phyloP scores from a whole-genome alignment of 106 monocot genomes.

The Dendrobium chrysotoxum region DNA sequence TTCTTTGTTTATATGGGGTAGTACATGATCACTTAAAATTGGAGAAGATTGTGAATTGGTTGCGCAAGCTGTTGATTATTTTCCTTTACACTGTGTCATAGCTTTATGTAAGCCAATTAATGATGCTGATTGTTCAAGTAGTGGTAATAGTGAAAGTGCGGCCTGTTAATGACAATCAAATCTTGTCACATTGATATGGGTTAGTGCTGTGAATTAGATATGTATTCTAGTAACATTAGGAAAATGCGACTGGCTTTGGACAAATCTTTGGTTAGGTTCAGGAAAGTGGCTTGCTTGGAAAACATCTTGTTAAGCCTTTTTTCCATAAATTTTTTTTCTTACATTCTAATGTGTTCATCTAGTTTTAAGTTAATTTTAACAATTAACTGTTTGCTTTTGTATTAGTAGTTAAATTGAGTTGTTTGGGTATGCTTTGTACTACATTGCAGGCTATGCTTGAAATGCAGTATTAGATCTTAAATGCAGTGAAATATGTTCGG shows the following conservation, averaged over 20 bases:
- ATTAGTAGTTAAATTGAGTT: not conserved
- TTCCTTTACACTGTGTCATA: not conserved
- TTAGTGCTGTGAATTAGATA: not conserved
- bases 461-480: not conserved
- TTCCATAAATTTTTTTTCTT: not conserved
- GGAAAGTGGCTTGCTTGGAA: not conserved
- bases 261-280: not conserved
- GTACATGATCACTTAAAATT: not conserved
- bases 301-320: not conserved
- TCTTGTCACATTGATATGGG: not conserved
- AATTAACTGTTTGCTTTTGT: not conserved
- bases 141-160: not conserved
- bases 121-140: not conserved
- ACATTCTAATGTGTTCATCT: no score
- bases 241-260: not conserved
- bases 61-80: not conserved
- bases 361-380: no score
- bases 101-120: not conserved
- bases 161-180: not conserved
- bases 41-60: not conserved
- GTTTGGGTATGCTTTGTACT: not conserved
- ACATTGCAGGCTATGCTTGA: not conserved
- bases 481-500: not conserved
- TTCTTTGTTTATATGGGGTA: not conserved
- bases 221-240: not conserved